Percentiles rank a stretch among this genome's conserved stretches.
Conservation (phyloP, 495 filamentous ascomycete species). For the Tuber microsphaerosporum region DNA sequence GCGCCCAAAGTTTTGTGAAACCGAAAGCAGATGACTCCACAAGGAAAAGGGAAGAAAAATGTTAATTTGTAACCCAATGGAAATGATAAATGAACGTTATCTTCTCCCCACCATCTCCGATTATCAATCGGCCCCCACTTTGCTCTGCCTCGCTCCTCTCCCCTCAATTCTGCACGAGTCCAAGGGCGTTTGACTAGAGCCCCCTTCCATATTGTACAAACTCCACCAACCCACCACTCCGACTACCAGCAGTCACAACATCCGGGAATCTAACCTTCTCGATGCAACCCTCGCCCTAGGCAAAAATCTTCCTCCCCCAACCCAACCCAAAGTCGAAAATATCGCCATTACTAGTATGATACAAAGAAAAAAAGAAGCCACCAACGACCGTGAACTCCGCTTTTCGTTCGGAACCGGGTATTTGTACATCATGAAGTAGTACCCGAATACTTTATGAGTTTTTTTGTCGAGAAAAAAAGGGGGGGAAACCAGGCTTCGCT, state of each 20-base stretch:
- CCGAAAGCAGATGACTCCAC: background rate
- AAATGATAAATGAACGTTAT: conserved; percentile 1
- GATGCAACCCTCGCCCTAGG: background rate
- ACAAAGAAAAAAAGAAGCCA: background rate
- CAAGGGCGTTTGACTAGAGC: background rate
- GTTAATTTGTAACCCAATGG: background rate
- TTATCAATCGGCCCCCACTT: background rate
- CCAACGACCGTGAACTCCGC: conserved; percentile 2
- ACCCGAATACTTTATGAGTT: background rate
- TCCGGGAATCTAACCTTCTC: background rate
- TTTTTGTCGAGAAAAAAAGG: background rate
- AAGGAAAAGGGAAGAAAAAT: background rate
- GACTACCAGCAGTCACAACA: background rate
- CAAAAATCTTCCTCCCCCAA: background rate
- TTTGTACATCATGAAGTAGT: background rate
- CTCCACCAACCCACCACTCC: background rate
- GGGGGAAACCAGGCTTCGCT: background rate
- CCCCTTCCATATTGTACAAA: background rate
- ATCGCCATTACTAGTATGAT: conserved; percentile 1
- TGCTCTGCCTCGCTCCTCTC: background rate
- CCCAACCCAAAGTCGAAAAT: background rate
- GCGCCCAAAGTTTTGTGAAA: background rate
- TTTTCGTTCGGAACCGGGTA: background rate
- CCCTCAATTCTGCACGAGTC: background rate
- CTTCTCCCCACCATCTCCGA: conserved; percentile 1